A percentile compares a stretch with the other conserved stretches of the same genome.
Evolutionary conservation across 140 eudicot species (phyloP).

Genomic region (Oenanthe javanica): DNA sequence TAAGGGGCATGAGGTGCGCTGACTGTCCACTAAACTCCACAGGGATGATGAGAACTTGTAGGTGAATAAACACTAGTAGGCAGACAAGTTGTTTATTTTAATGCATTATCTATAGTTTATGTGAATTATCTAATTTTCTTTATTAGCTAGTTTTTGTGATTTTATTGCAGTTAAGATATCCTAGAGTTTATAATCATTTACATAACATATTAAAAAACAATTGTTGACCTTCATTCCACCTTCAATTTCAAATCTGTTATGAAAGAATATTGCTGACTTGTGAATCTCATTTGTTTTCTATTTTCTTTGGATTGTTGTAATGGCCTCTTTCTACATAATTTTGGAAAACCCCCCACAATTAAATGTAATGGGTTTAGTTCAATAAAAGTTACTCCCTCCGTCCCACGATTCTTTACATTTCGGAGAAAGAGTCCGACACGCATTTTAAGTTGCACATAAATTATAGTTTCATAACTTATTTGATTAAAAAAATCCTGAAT

Average conservation of each 20-base stretch:
- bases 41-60: constrained; percentile 32
- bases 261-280: constrained; percentile 39
- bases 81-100: constrained; percentile 29
- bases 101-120: background rate
- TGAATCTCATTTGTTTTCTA: constrained; percentile 17
- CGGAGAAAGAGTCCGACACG: too few relatives aligned
- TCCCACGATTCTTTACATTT: too few relatives aligned
- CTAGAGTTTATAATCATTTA: constrained; percentile 1
- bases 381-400: too few relatives aligned
- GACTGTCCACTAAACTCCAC: constrained; percentile 52
- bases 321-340: constrained; percentile 5
- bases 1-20: constrained; percentile 28
- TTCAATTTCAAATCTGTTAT: constrained; percentile 15
- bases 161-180: constrained; percentile 10
- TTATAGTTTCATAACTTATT: too few relatives aligned
- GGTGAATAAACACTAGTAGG: constrained; percentile 34
- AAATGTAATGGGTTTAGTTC: background rate
- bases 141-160: background rate
- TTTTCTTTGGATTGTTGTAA: constrained; percentile 25
- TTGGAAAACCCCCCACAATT: background rate
- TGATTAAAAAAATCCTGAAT: too few relatives aligned
- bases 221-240: constrained; percentile 30
- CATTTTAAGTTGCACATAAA: too few relatives aligned
- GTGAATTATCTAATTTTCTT: constrained; percentile 6
- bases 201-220: constrained; percentile 9